These are phyloP conservation scores for Selenicereus undatus DNA, from an alignment of 148 eudicot species.

Conservation along the genomic window DNA sequence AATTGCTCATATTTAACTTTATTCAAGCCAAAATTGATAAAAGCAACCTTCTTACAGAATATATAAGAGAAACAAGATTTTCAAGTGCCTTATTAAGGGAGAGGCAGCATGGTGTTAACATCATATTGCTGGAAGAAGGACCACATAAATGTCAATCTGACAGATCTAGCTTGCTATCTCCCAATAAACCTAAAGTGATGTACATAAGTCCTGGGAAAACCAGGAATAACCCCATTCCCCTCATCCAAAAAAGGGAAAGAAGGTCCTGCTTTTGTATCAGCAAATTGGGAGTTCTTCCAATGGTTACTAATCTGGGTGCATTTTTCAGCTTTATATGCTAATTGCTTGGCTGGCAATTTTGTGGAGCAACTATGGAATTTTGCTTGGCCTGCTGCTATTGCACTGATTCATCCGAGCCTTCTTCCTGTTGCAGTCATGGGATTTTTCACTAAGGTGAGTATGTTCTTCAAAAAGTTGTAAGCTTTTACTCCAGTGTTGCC, in stretches of 20 bases:
- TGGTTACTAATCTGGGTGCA: conserved; percentile 5
- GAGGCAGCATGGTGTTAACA: not conserved
- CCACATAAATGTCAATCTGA: not conserved
- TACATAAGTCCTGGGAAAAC: not conserved
- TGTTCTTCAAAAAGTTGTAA: conserved; percentile 2
- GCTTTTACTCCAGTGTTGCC: not conserved
- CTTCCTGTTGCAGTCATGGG: conserved; percentile 91
- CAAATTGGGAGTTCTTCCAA: not conserved
- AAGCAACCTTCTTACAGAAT: too few species aligned
- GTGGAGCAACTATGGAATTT: conserved; percentile 98
- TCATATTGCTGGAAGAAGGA: not conserved
- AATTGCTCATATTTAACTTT: too few species aligned
- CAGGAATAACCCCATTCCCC: not conserved
- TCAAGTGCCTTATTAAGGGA: not conserved
- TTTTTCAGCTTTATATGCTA: conserved; percentile 78
- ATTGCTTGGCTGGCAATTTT: conserved; percentile 76
- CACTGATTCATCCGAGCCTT: conserved; percentile 90
- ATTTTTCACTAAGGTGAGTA: conserved; percentile 69
- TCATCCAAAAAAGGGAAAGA: not conserved
- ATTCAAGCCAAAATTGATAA: too few species aligned
- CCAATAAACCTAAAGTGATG: not conserved
- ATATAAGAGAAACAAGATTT: not conserved
- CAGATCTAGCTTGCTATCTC: not conserved
- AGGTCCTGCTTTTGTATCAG: not conserved
- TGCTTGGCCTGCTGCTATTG: conserved; percentile 93